Evolutionary conservation across 73 alveolate genomes (phyloP).

Genomic region (Paramecium biaurelia): DNA sequence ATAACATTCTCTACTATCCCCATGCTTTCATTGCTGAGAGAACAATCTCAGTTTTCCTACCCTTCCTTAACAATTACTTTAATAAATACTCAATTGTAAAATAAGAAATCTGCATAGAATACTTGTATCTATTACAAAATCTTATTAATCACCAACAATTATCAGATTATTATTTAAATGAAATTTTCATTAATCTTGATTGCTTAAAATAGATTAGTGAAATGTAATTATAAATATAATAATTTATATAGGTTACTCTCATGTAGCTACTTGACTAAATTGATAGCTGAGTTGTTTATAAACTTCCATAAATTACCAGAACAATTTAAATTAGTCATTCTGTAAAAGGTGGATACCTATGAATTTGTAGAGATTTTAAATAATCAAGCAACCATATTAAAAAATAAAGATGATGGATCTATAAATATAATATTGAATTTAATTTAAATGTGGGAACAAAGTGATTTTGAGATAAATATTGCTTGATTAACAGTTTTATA

Average conservation of each 20-base stretch:
- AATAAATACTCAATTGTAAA: not conserved
- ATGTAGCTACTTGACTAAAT: not conserved
- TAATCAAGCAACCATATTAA: not conserved
- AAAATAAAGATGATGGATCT: not conserved
- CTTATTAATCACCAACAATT: not conserved
- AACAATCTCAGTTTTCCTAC: not conserved
- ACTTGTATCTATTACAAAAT: not conserved
- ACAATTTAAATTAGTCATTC: not conserved
- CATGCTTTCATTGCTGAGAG: not conserved
- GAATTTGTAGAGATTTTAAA: not conserved
- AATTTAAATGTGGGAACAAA: not conserved
- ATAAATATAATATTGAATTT: not conserved
- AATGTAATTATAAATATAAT: not conserved
- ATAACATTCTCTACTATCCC: not conserved
- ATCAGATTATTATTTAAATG: not conserved
- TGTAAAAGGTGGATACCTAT: not conserved
- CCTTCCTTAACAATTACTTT: not conserved
- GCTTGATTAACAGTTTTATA: not conserved
- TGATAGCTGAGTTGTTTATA: not conserved
- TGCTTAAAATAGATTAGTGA: not conserved
- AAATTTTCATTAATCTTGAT: not conserved
- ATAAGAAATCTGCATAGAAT: not conserved
- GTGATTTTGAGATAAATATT: not conserved
- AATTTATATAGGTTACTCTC: not conserved
- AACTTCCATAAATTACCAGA: not conserved